Base-by-base conservation (phyloP, 768 basidiomycete genomes). In the Roridomyces roridus region DNA sequence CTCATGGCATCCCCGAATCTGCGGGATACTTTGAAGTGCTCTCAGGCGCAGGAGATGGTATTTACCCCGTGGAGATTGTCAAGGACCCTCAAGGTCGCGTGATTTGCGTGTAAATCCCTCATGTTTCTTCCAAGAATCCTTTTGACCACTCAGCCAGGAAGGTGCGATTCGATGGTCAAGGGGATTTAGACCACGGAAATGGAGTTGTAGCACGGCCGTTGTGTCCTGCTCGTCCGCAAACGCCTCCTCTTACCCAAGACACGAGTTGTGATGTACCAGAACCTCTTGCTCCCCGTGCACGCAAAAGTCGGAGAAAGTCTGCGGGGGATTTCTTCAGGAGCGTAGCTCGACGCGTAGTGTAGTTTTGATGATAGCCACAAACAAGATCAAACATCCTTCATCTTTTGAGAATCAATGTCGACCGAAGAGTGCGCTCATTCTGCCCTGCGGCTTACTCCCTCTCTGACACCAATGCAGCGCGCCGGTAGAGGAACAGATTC, bases 381-480 rank as follows among this genome's bases (percentile, higher is more conserved):
- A 34, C 11, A 15, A 34, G 15, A 34, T 44, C 24, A 6, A 41
- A 21, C 40, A 20, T 14, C n/a, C 40, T 21, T 20, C 40, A 41
- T 23, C 40, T 41, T 34, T 31, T 9, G n/a, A 21, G 24, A 35
- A 35, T 35, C 34, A 35, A 85, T 85, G 84, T 81, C 81, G 35
- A 65, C 79, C 40, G 82, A 84, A 72, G 81, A 81, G 84, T 86
- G 68, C 48, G 80, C 66, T 21, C 24, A 51, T 36, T 39, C 36
- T 21, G n/a, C n/a, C n/a, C 52, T 57, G 40, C 28, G 31, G 31
- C 24, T 37, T 36, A 14, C 29, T 28, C 17, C 21, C n/a, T 21
- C 3, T 46, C 47, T 40, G 45, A 49, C 35, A 12, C 12, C 21
- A 21, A 71, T 68, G 34, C 34, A 61, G 46, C 39, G 67, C 51